These are phyloP conservation scores for Leccinum disarticulatum DNA, from an alignment of 768 basidiomycete genomes.

Conservation along the genomic window DNA sequence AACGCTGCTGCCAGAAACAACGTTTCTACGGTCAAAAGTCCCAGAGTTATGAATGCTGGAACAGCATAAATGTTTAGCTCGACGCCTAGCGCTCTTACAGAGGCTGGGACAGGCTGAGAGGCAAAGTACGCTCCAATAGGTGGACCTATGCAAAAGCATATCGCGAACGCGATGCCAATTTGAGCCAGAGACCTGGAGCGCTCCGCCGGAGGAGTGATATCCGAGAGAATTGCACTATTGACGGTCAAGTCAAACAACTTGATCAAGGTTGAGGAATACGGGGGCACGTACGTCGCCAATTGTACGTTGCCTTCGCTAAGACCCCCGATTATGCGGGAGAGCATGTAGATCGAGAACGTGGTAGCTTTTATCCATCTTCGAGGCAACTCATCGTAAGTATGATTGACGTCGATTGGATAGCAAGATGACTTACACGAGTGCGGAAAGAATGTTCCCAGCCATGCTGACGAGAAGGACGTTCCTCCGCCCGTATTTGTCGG, in stretches of 20 bases:
- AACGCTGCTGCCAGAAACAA: slow-evolving; percentile 69
- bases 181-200: slow-evolving; percentile 86
- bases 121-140: slow-evolving; percentile 97
- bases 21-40: slow-evolving; percentile 78
- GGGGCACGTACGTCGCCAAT: slow-evolving; percentile 74
- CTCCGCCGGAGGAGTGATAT: slow-evolving; percentile 77
- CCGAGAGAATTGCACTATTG: slow-evolving; percentile 86
- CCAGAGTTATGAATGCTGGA: slow-evolving; percentile 83
- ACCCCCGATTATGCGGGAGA: slow-evolving; percentile 89
- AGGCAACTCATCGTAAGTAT: background rate
- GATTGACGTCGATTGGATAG: background rate
- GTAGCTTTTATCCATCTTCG: slow-evolving; percentile 87
- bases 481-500: slow-evolving; percentile 89
- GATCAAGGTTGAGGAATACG: background rate
- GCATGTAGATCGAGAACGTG: slow-evolving; percentile 84
- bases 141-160: slow-evolving; percentile 91
- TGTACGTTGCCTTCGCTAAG: slow-evolving; percentile 98
- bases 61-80: slow-evolving; percentile 88
- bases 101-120: slow-evolving; percentile 70
- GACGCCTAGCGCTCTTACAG: slow-evolving; percentile 51
- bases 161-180: slow-evolving; percentile 94
- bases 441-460: slow-evolving; percentile 93
- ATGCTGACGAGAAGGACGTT: slow-evolving; percentile 81
- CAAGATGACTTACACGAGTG: slow-evolving; percentile 59
- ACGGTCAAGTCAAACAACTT: background rate